Evolutionary conservation across 73 alveolate species (phyloP), one percentile per base, ranked within the genome.

Genomic region (Paramecium biaurelia): DNA sequence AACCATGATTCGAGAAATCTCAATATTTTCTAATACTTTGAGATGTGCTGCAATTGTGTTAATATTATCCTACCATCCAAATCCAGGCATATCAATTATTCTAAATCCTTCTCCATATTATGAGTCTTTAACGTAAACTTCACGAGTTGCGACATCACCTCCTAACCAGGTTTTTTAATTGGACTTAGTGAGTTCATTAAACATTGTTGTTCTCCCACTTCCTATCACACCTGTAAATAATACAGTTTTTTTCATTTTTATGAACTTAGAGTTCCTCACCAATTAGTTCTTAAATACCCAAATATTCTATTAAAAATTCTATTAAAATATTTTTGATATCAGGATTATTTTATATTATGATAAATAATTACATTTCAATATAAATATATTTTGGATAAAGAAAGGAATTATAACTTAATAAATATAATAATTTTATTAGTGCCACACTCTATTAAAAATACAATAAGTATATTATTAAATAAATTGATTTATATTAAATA

Each of bases 71-170:
- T 5, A 8, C 0, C 0, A 0, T 4, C 37, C 56, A 20, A 43
- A 41, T 11, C 93, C 88, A 20, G 88, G 93, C 11, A 88, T 86
- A 63, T 86, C 93, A 14, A 59, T 34, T 15, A 59, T 15, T 42
- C 7, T 12, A 59, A 86, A 58, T 28, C 93, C 85, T 21, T 70
- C 21, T 58, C 93, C 93, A 59, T 86, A 86, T 9, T 37, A 15
- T 37, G 86, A 32, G 3, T 28, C 6, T 59, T 38, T 58, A 23
- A 63, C 42, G 24, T 58, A 86, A 5, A 45, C 41, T 11, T 57
- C 23, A 7, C 72, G 28, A 14, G 93, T 86, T 5, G 1, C 93
- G 28, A 63, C 15, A 2, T 14, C 6, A 3, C 93, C 93, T 34
- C 93, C 93, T 34, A 1, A 11, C 7, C 3, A 3, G 1, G 74